Percentiles rank a stretch among this genome's conserved stretches.
These are phyloP conservation scores for Periconia sp. DNA, from an alignment of 2,329 filamentous ascomycete genomes.

Conservation along the genomic window DNA sequence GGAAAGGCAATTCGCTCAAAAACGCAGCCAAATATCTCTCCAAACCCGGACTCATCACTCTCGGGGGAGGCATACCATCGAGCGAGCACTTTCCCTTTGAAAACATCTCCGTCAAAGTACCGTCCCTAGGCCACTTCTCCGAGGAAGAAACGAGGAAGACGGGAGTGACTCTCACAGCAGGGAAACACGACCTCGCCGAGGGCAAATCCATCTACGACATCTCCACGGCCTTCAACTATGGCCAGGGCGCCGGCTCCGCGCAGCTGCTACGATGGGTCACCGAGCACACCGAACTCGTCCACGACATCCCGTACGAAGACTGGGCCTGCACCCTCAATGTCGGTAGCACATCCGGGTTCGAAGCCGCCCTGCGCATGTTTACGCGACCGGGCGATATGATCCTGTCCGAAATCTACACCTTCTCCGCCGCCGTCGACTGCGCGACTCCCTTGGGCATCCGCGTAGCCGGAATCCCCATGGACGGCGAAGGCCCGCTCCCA, in stretches of 20 bases:
- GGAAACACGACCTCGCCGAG: conserved; percentile 79
- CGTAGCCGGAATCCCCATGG: conserved; percentile 64
- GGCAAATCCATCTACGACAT: conserved; percentile 71
- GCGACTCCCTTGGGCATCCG: conserved; percentile 64
- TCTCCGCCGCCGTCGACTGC: conserved; percentile 73
- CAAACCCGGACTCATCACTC: conserved; percentile 81
- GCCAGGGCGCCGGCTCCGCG: conserved; percentile 79
- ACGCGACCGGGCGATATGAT: conserved; percentile 74
- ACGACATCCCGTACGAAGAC: conserved; percentile 83
- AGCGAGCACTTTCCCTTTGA: conserved; percentile 92
- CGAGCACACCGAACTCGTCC: conserved; percentile 92
- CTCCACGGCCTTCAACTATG: conserved; percentile 89
- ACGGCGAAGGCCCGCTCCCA: conserved; percentile 66
- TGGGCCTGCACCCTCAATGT: conserved; percentile 84
- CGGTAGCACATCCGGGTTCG: conserved; percentile 83
- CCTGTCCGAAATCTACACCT: conserved; percentile 89
- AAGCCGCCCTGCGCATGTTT: conserved; percentile 82
- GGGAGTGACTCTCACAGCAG: conserved; percentile 65
- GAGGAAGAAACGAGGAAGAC: conserved; percentile 65
- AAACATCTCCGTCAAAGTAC: conserved; percentile 72
- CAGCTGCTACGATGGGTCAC: conserved; percentile 89
- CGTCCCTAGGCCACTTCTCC: conserved; percentile 68
- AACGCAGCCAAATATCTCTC: conserved; percentile 76
- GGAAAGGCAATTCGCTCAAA: conserved; percentile 68
- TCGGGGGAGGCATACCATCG: conserved; percentile 88